Conservation (phyloP, 1,284 basidiomycete species). For the Golubevia pallescens region DNA sequence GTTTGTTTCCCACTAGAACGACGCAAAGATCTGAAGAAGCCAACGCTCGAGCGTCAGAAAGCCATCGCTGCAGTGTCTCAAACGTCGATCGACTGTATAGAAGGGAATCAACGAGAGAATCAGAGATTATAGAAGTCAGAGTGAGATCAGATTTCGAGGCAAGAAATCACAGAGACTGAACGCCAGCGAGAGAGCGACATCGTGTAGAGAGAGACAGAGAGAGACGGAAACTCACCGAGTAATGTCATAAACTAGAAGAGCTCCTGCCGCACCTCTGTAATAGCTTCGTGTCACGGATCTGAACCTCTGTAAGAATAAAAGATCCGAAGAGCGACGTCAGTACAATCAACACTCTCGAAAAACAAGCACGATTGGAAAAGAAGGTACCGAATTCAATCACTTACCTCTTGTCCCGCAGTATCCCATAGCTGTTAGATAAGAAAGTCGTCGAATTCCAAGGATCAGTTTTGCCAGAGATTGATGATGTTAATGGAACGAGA, state of each 20-base stretch:
- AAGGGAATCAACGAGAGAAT: conserved; percentile 22
- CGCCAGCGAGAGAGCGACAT: conserved; percentile 8
- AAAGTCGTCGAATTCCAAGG: too few species aligned
- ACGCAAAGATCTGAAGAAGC: conserved; percentile 84
- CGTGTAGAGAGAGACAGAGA: conserved; percentile 8
- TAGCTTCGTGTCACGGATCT: conserved; percentile 97
- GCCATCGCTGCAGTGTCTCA: conserved; percentile 80
- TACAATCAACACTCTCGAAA: too few species aligned
- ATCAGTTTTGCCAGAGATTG: too few species aligned
- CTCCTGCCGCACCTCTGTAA: conserved; percentile 81
- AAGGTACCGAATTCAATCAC: background rate
- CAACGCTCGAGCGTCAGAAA: conserved; percentile 86
- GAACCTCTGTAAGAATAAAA: too few species aligned
- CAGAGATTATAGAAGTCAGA: background rate
- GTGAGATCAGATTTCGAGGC: background rate
- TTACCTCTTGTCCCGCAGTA: conserved; percentile 43
- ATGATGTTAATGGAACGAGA: too few species aligned
- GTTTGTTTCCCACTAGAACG: conserved; percentile 93
- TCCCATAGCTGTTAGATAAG: conserved; percentile 39
- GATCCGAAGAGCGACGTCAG: too few species aligned
- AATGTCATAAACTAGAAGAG: conserved; percentile 91
- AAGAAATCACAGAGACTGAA: conserved; percentile 15
- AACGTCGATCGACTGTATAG: conserved; percentile 71
- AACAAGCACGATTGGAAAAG: conserved; percentile 71
- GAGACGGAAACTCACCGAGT: conserved; percentile 74